A percentile compares a stretch with the other conserved stretches of the same genome.
phyloP scores from a whole-genome alignment of 2,329 filamentous ascomycete genomes.

The Alternaria dauci region DNA sequence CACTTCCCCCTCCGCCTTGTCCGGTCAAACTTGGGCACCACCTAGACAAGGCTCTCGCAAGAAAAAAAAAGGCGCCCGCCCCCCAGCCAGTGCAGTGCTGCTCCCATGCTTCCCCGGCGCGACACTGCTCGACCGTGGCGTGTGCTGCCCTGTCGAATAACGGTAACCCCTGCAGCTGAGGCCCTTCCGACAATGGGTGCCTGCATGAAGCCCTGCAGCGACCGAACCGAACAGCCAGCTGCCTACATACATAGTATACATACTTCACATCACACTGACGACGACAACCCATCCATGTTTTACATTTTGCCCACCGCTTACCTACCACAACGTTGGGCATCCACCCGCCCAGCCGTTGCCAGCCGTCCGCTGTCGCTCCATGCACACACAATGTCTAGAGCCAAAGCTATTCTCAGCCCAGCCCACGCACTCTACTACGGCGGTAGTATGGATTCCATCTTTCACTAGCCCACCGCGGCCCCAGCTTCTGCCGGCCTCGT shows the following conservation, averaged over 20 bases:
- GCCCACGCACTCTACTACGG: too few relatives aligned
- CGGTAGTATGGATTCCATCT: not conserved
- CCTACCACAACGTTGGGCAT: not conserved
- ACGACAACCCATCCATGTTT: too few relatives aligned
- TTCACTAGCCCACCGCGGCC: not conserved
- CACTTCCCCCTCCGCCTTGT: not conserved
- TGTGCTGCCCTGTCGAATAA: constrained; percentile 1
- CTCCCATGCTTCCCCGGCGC: constrained; percentile 2
- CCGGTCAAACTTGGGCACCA: not conserved
- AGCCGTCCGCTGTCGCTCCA: not conserved
- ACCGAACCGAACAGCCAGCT: not conserved
- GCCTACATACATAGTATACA: not conserved
- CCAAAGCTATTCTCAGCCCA: not conserved
- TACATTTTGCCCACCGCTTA: too few relatives aligned
- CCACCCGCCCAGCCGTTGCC: not conserved
- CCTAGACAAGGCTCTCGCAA: not conserved
- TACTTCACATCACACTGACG: not conserved
- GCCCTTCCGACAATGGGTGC: not conserved
- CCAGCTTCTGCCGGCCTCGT: not conserved
- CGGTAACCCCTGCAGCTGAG: constrained; percentile 3
- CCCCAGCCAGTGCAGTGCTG: not conserved
- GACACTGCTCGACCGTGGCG: constrained; percentile 3
- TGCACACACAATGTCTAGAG: too few relatives aligned
- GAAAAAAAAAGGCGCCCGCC: too few relatives aligned
- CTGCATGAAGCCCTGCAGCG: constrained; percentile 11